Evolutionary conservation across 2,329 filamentous ascomycete genomes (phyloP).

Genomic region (Diaporthe sp.): DNA sequence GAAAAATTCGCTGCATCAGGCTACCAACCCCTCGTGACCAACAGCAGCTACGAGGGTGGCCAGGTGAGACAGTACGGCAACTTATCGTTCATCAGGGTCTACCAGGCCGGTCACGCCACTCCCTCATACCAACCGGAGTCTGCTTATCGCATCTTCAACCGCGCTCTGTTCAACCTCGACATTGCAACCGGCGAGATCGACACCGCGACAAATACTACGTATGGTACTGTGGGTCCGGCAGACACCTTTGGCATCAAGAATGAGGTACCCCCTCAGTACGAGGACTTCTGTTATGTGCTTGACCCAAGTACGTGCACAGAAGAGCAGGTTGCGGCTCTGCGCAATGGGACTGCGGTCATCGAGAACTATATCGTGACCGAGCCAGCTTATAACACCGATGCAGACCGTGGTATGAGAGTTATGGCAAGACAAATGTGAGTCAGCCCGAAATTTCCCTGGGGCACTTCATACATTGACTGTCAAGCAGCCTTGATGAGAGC

Average conservation of each 20-base stretch:
- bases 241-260: constrained; percentile 27
- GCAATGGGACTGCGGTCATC: constrained; percentile 40
- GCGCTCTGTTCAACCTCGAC: constrained; percentile 62
- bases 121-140: constrained; percentile 63
- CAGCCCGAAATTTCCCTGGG: no score
- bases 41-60: constrained; percentile 65
- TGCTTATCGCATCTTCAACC: constrained; percentile 61
- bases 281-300: constrained; percentile 29
- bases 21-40: constrained; percentile 74
- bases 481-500: no score
- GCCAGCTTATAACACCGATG: not conserved
- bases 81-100: constrained; percentile 69
- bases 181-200: constrained; percentile 56
- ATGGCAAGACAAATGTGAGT: not conserved
- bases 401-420: not conserved
- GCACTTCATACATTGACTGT: no score
- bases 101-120: constrained; percentile 67
- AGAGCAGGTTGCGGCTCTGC: constrained; percentile 42
- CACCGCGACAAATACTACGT: constrained; percentile 8
- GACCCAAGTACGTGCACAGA: constrained; percentile 27
- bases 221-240: constrained; percentile 15
- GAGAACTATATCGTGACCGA: constrained; percentile 42
- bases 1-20: constrained; percentile 71
- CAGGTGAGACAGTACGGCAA: constrained; percentile 77
- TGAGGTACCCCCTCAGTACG: not conserved